These are phyloP conservation scores for Fusarium redolens DNA, from an alignment of 2,329 filamentous ascomycete species.

Conservation along the genomic window DNA sequence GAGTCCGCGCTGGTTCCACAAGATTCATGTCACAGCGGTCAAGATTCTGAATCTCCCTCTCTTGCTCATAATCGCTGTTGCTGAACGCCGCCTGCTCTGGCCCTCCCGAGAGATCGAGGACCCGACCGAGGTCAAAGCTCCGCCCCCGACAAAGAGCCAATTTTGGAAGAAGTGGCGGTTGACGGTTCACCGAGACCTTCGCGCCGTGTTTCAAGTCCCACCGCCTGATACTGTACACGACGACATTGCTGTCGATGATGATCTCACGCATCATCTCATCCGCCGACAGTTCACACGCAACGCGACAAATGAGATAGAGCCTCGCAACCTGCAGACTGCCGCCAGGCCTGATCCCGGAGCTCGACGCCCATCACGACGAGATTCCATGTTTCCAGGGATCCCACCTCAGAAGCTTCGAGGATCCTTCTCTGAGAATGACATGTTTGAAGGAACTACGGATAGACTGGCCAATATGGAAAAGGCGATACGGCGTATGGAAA, in stretches of 20 bases:
- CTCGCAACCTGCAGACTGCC: slow-evolving; percentile 34
- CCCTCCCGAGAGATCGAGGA: slow-evolving; percentile 40
- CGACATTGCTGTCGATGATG: slow-evolving; percentile 69
- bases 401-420: slow-evolving; percentile 58
- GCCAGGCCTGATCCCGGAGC: slow-evolving; percentile 41
- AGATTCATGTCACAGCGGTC: slow-evolving; percentile 83
- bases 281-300: slow-evolving; percentile 65
- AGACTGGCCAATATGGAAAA: slow-evolving; percentile 64
- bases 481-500: slow-evolving; percentile 60
- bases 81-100: slow-evolving; percentile 79
- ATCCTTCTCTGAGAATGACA: slow-evolving; percentile 60
- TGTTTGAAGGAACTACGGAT: slow-evolving; percentile 56
- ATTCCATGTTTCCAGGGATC: slow-evolving; percentile 68
- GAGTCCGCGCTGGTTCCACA: slow-evolving; percentile 88
- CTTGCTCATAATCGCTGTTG: slow-evolving; percentile 75
- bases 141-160: slow-evolving; percentile 50
- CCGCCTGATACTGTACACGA: slow-evolving; percentile 71
- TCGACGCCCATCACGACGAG: slow-evolving; percentile 58
- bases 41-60: slow-evolving; percentile 80
- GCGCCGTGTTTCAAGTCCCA: slow-evolving; percentile 77
- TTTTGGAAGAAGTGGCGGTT: slow-evolving; percentile 78
- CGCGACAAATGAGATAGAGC: slow-evolving; percentile 49
- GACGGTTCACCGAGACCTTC: slow-evolving; percentile 77
- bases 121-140: slow-evolving; percentile 31
- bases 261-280: slow-evolving; percentile 68